Evolutionary conservation across 2,329 filamentous ascomycete genomes (phyloP).

Genomic region (Scedosporium apiospermum): DNA sequence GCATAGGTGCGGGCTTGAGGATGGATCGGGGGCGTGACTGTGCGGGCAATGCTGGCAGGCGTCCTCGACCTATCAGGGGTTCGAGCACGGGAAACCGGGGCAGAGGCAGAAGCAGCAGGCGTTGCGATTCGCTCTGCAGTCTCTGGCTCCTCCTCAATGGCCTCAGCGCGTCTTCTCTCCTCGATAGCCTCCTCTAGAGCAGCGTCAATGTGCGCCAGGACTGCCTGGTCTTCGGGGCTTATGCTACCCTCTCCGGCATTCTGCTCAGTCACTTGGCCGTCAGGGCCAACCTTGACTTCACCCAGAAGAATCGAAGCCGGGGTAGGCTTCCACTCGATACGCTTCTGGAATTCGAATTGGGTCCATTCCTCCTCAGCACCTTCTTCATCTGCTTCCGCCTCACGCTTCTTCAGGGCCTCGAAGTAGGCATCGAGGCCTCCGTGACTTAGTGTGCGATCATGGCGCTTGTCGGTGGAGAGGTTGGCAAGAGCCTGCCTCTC

Average conservation of each 20-base stretch:
- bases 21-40: conserved; percentile 52
- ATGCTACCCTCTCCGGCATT: conserved; percentile 23
- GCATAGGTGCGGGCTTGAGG: conserved; percentile 63
- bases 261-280: conserved; percentile 20
- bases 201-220: conserved; percentile 74
- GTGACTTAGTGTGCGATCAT: conserved; percentile 35
- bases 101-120: conserved; percentile 19
- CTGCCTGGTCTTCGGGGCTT: conserved; percentile 34
- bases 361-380: conserved; percentile 75
- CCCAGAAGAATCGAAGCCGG: conserved; percentile 48
- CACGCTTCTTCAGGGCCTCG: conserved; percentile 75
- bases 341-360: conserved; percentile 80
- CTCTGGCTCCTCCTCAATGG: conserved; percentile 31
- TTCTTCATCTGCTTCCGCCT: conserved; percentile 47
- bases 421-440: conserved; percentile 82
- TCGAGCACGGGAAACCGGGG: conserved; percentile 27
- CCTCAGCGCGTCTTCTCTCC: conserved; percentile 35
- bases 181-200: conserved; percentile 72
- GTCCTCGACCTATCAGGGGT: conserved; percentile 35
- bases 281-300: conserved; percentile 45
- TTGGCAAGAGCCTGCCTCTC: conserved; percentile 38
- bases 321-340: conserved; percentile 77
- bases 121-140: conserved; percentile 19
- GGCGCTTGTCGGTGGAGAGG: conserved; percentile 43
- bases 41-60: conserved; percentile 38